Evolutionary conservation across 2,329 filamentous ascomycete species (phyloP), one percentile per base, ranked within the genome.

Genomic region (Trichoderma sp.): DNA sequence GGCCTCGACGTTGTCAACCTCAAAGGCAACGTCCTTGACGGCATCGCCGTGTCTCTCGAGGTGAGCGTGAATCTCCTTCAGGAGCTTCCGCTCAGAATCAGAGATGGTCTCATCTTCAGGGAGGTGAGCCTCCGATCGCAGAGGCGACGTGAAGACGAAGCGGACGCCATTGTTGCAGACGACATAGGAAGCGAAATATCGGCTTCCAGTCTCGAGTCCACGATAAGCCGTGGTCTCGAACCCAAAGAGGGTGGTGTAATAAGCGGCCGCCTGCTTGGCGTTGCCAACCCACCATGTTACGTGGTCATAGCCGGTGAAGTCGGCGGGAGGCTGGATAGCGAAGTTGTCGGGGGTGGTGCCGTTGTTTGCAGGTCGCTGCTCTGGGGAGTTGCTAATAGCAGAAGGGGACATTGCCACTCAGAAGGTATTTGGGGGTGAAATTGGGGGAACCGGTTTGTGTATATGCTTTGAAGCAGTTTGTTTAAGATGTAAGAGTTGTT

Each of bases 271-370:
- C 85, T 98, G 95, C 84, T 98, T 98, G 77, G 95, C 95, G 80
- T 98, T 98, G 80, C 95, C 94, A 34, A 98, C 95, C 85, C 94
- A 97, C 95, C 95, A 98, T 76, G 94, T 95, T 71, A 97, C 89
- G 82, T 97, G 93, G 83, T 97, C 93, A 81, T 97, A 98, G 79
- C 93, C 94, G 73, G 89, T 89, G 84, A 97, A 95, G 79, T 86
- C 87, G 77, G 71, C 75, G 77, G 83, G 76, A 76, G 86, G 83
- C 77, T 87, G 85, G 61, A 89, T 84, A 73, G 86, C 85, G 77
- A 85, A 87, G 77, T 88, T 88, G 77, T 87, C 87, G 72, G 81
- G 79, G 57, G 79, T 77, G 53, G 79, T 76, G 58, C 82, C 78
- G 58, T 83, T 78, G 76, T 83, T 82, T 63, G 79, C 79, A 75